Base-by-base conservation (phyloP, 257 asterid genomes). In the Ocimum tenuiflorum region DNA sequence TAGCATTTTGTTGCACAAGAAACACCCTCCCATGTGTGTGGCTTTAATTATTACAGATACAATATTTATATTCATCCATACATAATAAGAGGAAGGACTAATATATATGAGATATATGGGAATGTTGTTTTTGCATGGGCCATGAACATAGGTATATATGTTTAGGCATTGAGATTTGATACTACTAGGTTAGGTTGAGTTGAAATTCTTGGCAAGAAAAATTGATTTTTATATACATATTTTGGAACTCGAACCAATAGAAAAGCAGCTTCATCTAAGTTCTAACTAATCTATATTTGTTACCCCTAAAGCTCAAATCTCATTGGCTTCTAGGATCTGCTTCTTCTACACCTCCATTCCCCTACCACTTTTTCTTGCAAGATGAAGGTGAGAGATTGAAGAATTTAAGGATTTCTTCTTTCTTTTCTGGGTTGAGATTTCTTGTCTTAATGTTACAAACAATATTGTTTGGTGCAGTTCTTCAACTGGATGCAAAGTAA, bases 251-350 rank as follows among this genome's bases (percentile, higher is more conserved):
- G 70, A 51, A 70, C 73, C 76, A 75, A 75, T 65, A 51, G 73
- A 65, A 75, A 75, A 75, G 62, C 72, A 46, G 54, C 71, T 69
- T 27, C 60, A 54, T 48, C 60, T n/a, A n/a, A n/a, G n/a, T 49
- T 48, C 59, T 69, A 15, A 31, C 71, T 64, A 68, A 17, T 49
- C 71, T 71, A 65, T 79, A 68, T 59, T 77, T 74, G 71, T 65
- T 52, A 67, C 33, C 75, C 67, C 87, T 80, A 80, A 69, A 75
- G 74, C 79, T 80, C 74, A 77, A 70, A 67, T 76, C 81, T 81
- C 79, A 76, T 81, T 86, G 94, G 91, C 81, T 83, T 74, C 81
- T 79, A 77, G 77, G 79, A 77, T 78, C 82, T 76, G 68, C 82
- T 78, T 69, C 67, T 72, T 73, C 7, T 29, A 19, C 64, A 45